A percentile compares a stretch with the other conserved stretches of the same genome.
phyloP scores from a whole-genome alignment of 768 basidiomycete genomes.

The Lactifluus subvellereus region DNA sequence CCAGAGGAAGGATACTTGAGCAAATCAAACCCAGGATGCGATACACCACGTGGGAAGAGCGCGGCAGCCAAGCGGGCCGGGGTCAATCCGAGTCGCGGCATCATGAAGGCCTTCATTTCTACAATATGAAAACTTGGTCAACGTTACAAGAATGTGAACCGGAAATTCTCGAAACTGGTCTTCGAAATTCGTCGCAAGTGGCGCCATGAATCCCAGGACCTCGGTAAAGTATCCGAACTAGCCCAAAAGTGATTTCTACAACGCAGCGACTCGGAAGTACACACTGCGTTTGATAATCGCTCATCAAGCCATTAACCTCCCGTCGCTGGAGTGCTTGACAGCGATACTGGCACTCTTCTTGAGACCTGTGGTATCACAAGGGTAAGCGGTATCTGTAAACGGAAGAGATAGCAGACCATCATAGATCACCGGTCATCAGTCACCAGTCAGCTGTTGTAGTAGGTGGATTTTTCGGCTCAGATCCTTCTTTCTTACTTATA shows the following conservation, averaged over 20 bases:
- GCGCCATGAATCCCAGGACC: not conserved
- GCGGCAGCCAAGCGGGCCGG: not conserved
- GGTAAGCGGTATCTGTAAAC: not conserved
- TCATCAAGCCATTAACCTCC: not conserved
- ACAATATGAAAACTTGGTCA: too few relatives aligned
- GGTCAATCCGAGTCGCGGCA: not conserved
- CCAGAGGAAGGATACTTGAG: not conserved
- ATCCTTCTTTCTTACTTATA: not conserved
- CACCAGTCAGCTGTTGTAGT: slow-evolving; percentile 1
- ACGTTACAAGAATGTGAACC: not conserved
- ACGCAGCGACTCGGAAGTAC: not conserved
- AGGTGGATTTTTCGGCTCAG: not conserved
- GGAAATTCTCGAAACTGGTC: not conserved
- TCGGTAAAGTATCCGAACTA: not conserved
- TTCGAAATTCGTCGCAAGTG: not conserved
- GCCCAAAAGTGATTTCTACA: too few relatives aligned
- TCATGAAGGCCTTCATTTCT: too few relatives aligned
- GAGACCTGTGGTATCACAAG: not conserved
- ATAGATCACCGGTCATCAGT: not conserved
- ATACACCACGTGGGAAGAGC: not conserved
- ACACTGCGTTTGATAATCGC: not conserved
- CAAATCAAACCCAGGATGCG: not conserved
- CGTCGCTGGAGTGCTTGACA: not conserved
- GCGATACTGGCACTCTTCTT: not conserved
- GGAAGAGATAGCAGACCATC: not conserved